phyloP scores from a whole-genome alignment of 1,284 basidiomycete genomes.

The Schizophyllum amplum region DNA sequence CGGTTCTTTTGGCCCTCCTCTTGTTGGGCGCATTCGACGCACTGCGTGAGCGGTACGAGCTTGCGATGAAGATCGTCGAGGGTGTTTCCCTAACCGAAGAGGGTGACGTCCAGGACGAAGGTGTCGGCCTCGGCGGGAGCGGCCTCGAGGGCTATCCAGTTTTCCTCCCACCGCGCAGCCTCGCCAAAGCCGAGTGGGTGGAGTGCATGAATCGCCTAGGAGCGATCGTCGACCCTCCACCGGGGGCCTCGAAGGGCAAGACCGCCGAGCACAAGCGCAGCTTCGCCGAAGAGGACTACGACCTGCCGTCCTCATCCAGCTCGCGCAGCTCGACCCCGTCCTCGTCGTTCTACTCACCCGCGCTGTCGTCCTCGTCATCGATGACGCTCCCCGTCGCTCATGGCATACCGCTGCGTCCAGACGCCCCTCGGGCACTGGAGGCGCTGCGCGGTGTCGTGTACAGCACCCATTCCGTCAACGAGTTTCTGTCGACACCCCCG shows the following conservation, averaged over 20 bases:
- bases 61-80: slow-evolving; percentile 59
- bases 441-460: slow-evolving; percentile 20
- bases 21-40: slow-evolving; percentile 65
- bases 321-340: slow-evolving; percentile 8
- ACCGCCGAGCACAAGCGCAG: neutral
- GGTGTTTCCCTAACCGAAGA: neutral
- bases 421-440: slow-evolving; percentile 11
- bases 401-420: slow-evolving; percentile 8
- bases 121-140: neutral
- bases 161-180: slow-evolving; percentile 74
- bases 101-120: neutral
- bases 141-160: slow-evolving; percentile 79
- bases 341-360: slow-evolving; percentile 16
- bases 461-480: neutral
- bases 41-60: slow-evolving; percentile 53
- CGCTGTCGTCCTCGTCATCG: neutral
- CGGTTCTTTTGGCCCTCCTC: slow-evolving; percentile 59
- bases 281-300: slow-evolving; percentile 12
- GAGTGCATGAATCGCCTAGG: slow-evolving; percentile 73
- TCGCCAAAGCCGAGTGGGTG: slow-evolving; percentile 79
- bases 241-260: slow-evolving; percentile 11
- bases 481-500: slow-evolving; percentile 32
- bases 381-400: neutral
- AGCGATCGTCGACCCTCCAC: slow-evolving; percentile 37
- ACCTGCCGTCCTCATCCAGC: slow-evolving; percentile 10